phyloP scores from a whole-genome alignment of 495 filamentous ascomycete species.

The Penicillium pancosmium region DNA sequence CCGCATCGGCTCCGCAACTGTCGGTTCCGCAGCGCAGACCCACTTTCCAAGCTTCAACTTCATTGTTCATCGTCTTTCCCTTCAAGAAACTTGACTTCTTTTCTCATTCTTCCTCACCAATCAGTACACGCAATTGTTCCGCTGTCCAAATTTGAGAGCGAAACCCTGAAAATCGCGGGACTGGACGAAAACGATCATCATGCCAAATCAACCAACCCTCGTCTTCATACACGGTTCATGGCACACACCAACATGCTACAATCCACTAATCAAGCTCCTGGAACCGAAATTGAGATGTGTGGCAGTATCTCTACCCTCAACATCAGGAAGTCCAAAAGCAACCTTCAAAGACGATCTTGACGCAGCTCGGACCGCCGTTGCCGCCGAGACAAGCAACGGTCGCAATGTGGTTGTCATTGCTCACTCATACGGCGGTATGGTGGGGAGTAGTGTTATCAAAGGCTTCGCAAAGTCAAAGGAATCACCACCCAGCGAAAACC shows the following conservation, averaged over 20 bases:
- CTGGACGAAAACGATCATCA: neutral
- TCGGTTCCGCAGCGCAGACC: neutral
- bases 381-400: slow-evolving; percentile 34
- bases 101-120: too few species aligned
- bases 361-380: slow-evolving; percentile 37
- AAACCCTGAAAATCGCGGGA: neutral
- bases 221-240: slow-evolving; percentile 54
- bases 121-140: too few species aligned
- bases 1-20: neutral
- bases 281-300: slow-evolving; percentile 29
- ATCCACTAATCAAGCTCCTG: slow-evolving; percentile 41
- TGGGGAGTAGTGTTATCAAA: slow-evolving; percentile 50
- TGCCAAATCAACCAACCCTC: slow-evolving; percentile 33
- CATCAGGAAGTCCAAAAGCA: slow-evolving; percentile 37
- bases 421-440: slow-evolving; percentile 57
- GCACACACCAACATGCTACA: slow-evolving; percentile 46
- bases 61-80: neutral
- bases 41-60: neutral
- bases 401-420: slow-evolving; percentile 49
- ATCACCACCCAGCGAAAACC: slow-evolving; percentile 17
- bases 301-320: slow-evolving; percentile 38
- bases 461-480: slow-evolving; percentile 35
- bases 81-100: too few species aligned
- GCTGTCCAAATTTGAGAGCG: too few species aligned
- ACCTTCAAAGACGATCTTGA: slow-evolving; percentile 42